phyloP scores from a whole-genome alignment of 768 basidiomycete species.

The Trametes cingulata region DNA sequence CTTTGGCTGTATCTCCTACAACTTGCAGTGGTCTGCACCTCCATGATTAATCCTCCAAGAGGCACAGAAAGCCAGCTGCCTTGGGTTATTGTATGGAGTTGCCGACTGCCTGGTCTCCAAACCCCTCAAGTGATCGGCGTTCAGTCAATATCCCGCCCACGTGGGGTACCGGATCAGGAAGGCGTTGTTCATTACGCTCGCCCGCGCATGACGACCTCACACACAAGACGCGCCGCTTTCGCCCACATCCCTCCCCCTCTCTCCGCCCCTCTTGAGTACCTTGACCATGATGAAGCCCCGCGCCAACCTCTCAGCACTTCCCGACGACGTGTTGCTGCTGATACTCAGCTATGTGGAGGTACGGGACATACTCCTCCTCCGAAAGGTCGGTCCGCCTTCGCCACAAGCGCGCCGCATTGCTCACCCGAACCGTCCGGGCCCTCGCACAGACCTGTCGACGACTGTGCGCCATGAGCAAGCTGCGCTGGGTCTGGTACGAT shows the following conservation, averaged over 20 bases:
- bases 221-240: conserved; percentile 3
- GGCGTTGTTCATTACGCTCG: conserved; percentile 9
- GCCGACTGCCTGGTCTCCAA: background rate
- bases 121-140: conserved; percentile 2
- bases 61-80: too few relatives aligned
- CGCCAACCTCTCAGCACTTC: conserved; percentile 27
- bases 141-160: conserved; percentile 9
- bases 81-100: too few relatives aligned
- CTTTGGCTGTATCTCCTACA: too few relatives aligned
- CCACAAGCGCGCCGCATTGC: background rate
- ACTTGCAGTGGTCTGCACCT: too few relatives aligned
- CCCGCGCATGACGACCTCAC: conserved; percentile 2
- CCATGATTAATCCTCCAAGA: too few relatives aligned
- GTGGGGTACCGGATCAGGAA: conserved; percentile 5
- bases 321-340: conserved; percentile 37
- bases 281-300: background rate
- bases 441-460: conserved; percentile 32
- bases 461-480: conserved; percentile 33
- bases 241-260: background rate
- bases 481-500: conserved; percentile 41
- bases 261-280: background rate
- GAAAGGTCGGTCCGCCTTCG: conserved; percentile 31
- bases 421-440: background rate
- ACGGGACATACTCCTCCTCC: conserved; percentile 34
- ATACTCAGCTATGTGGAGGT: conserved; percentile 34